Conservation (phyloP, 768 basidiomycete genomes). For the Nevesoporus exiguus region DNA sequence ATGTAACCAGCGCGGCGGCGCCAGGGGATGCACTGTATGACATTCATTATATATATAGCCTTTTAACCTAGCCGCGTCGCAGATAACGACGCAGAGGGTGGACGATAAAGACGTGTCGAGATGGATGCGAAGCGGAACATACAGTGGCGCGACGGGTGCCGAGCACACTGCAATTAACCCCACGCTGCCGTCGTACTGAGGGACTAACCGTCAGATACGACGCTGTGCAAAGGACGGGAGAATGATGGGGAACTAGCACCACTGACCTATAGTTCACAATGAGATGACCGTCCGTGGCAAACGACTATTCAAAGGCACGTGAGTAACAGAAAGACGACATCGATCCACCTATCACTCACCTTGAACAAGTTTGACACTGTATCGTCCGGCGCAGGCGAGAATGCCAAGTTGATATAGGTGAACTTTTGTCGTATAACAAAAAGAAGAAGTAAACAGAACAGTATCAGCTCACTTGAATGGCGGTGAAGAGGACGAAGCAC, state of each 20-base stretch:
- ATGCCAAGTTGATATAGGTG: slow-evolving; percentile 75
- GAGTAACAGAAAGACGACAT: not conserved
- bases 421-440: slow-evolving; percentile 38
- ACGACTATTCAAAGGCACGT: slow-evolving; percentile 51
- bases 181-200: slow-evolving; percentile 61
- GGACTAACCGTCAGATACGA: slow-evolving; percentile 3
- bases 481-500: too few species aligned
- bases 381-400: slow-evolving; percentile 75
- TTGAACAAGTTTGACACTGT: slow-evolving; percentile 69
- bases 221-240: not conserved
- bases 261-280: slow-evolving; percentile 88
- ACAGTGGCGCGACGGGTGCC: too few species aligned
- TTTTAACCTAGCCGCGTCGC: not conserved
- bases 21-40: not conserved
- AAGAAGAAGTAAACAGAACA: slow-evolving; percentile 1
- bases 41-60: slow-evolving; percentile 2
- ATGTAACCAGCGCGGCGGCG: not conserved
- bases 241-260: too few species aligned
- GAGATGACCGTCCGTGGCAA: slow-evolving; percentile 82
- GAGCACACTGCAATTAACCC: slow-evolving; percentile 45
- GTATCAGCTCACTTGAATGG: slow-evolving; percentile 14
- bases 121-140: not conserved
- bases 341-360: slow-evolving; percentile 31
- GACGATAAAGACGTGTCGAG: slow-evolving; percentile 1
- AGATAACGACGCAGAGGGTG: not conserved